Percentiles rank a stretch among this genome's conserved stretches.
These are phyloP conservation scores for Beauveria australis DNA, from an alignment of 2,329 filamentous ascomycete species.

Conservation along the genomic window DNA sequence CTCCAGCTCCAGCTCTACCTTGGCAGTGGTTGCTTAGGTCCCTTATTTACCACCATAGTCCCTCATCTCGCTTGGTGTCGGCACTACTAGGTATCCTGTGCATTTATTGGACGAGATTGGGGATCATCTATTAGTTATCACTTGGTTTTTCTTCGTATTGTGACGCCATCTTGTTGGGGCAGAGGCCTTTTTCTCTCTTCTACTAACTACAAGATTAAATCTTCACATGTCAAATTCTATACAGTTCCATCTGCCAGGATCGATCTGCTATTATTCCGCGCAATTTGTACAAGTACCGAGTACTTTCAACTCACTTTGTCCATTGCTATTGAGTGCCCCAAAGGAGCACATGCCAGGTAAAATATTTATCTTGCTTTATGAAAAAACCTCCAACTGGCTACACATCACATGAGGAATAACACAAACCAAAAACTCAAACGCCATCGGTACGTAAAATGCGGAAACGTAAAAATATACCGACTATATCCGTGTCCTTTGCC, in stretches of 20 bases:
- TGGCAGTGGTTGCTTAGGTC: not conserved
- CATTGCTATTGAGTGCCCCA: not conserved
- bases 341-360: no score
- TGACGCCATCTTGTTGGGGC: constrained; percentile 1
- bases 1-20: not conserved
- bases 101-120: constrained; percentile 1
- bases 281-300: not conserved
- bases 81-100: not conserved
- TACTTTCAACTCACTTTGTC: not conserved
- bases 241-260: not conserved
- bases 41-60: not conserved
- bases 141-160: not conserved
- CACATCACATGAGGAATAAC: no score
- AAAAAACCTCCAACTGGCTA: not conserved
- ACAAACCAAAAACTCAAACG: not conserved
- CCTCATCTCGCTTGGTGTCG: not conserved
- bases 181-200: not conserved
- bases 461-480: not conserved
- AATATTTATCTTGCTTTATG: not conserved
- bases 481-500: not conserved
- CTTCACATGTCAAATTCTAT: constrained; percentile 7
- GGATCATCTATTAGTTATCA: not conserved
- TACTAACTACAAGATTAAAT: not conserved
- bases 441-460: not conserved
- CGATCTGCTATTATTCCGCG: not conserved